Base-by-base conservation (phyloP, 2,329 filamentous ascomycete species). In the Oidium heveae region DNA sequence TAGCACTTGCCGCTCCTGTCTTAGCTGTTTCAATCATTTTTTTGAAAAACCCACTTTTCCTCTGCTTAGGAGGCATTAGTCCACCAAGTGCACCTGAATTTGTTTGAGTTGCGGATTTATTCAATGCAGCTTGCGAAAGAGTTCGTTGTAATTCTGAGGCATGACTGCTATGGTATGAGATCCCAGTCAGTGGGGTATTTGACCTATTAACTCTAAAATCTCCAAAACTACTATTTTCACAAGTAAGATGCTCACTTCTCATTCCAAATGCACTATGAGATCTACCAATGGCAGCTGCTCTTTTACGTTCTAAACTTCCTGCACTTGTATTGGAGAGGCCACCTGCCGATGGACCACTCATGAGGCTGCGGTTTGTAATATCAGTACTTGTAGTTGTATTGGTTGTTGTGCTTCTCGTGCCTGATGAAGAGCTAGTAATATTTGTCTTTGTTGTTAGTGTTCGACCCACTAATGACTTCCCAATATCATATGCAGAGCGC, bases 271-370 rank as follows among this genome's bases (percentile, higher is more conserved):
- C 77, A 63, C 81, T 86, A 58, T 78, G 76, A 16, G 81, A 73
- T 58, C 80, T 67, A 16, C 20, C 22, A 51, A 16, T 33, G 8
- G 63, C 49, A 16, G 59, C 59, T 54, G 67, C 67, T 59, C 81
- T 82, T 63, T 84, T 84, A 57, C 88, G 79, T 33, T 87, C 88
- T 59, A 93, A 78, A 68, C 89, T 96, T 54, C 88, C 91, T 16
- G 91, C 91, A 68, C 91, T 96, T 16, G 91, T 96, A 53, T 87
- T 85, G 66, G 89, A 96, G 67, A 95, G 86, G 13, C 77, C 89
- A 53, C 88, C 81, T 0, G 91, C 91, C 54, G 91, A 96, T 54
- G 78, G 75, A 2, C 89, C 91, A 66, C 89, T 96, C 89, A 95
- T 95, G 46, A 98, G 67, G 62, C 86, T 96, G 61, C 82, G 79